phyloP scores from a whole-genome alignment of 768 basidiomycete genomes.

The Ephemerocybe angulata region DNA sequence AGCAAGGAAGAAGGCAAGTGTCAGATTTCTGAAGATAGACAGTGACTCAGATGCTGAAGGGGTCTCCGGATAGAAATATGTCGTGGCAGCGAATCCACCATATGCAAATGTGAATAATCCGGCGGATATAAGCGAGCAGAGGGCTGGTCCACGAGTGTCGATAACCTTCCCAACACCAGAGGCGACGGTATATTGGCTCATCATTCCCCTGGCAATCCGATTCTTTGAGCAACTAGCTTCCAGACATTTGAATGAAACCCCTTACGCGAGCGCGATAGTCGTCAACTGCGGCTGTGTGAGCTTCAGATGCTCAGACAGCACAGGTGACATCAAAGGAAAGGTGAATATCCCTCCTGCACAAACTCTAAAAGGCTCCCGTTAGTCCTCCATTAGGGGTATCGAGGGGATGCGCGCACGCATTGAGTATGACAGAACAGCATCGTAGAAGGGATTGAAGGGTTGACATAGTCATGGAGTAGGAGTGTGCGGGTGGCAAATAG shows the following conservation, averaged over 20 bases:
- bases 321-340: constrained; percentile 71
- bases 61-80: constrained; percentile 42
- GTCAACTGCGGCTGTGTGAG: constrained; percentile 76
- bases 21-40: constrained; percentile 43
- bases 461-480: background rate
- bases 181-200: constrained; percentile 76
- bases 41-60: constrained; percentile 37
- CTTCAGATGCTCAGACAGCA: constrained; percentile 53
- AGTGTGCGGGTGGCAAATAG: background rate
- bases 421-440: constrained; percentile 56
- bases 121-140: constrained; percentile 61
- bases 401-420: constrained; percentile 52
- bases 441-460: constrained; percentile 14
- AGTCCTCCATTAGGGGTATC: background rate
- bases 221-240: background rate
- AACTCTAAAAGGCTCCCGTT: constrained; percentile 39
- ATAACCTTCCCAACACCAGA: constrained; percentile 65
- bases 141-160: constrained; percentile 64
- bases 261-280: constrained; percentile 74
- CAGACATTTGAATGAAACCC: constrained; percentile 6
- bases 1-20: constrained; percentile 55
- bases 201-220: constrained; percentile 63
- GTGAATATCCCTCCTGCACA: constrained; percentile 78
- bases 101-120: constrained; percentile 59
- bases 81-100: constrained; percentile 56